Evolutionary conservation across 106 monocot species (phyloP).

Genomic region (Alisma plantagoaquatica): DNA sequence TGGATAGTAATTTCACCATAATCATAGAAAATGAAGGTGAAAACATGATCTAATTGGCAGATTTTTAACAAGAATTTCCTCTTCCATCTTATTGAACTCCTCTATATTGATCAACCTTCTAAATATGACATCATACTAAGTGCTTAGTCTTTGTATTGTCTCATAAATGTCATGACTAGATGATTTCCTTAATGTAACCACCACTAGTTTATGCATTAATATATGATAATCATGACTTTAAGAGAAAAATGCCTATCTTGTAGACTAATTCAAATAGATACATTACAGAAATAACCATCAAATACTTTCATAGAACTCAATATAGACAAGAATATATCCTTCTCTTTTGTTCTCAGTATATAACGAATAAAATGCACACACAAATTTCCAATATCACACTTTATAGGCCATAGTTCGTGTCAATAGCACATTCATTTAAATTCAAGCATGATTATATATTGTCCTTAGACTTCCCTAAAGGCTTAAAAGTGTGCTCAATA

Average conservation of each 20-base stretch:
- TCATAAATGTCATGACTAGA: too few relatives aligned
- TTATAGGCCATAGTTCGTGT: not conserved
- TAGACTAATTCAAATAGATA: not conserved
- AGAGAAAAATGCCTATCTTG: not conserved
- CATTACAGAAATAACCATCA: constrained; percentile 2
- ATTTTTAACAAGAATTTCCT: not conserved
- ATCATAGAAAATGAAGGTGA: not conserved
- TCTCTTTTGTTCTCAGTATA: not conserved
- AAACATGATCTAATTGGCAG: not conserved
- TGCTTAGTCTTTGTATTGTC: too few relatives aligned
- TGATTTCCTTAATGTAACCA: not conserved
- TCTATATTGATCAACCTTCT: too few relatives aligned
- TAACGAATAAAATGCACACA: not conserved
- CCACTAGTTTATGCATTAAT: constrained; percentile 1
- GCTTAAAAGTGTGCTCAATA: too few relatives aligned
- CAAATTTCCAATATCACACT: not conserved
- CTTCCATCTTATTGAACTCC: not conserved
- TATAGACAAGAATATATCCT: not conserved
- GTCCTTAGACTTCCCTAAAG: too few relatives aligned
- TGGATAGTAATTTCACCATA: not conserved
- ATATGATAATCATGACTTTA: constrained; percentile 7
- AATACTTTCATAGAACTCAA: not conserved
- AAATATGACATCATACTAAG: too few relatives aligned
- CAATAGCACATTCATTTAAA: not conserved
- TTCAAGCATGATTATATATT: too few relatives aligned